These are phyloP conservation scores for Wickerhamiella nectarea DNA, from an alignment of 805 yeast genomes.

Conservation along the genomic window DNA sequence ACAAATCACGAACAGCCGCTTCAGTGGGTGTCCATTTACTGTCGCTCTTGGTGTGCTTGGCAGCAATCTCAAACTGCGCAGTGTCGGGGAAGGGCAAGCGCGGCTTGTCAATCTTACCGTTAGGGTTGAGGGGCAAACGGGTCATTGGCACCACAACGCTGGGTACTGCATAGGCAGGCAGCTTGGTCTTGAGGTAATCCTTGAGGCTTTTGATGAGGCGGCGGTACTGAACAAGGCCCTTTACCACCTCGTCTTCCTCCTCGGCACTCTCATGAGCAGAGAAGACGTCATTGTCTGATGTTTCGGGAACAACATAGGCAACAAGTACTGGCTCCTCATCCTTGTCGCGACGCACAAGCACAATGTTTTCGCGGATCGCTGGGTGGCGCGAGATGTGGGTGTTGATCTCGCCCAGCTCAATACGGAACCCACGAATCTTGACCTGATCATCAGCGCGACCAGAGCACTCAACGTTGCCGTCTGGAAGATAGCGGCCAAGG, in stretches of 20 bases:
- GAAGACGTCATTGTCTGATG: slow-evolving; percentile 31
- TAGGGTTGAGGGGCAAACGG: slow-evolving; percentile 86
- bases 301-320: slow-evolving; percentile 80
- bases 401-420: slow-evolving; percentile 95
- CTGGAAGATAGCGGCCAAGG: slow-evolving; percentile 89
- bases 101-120: slow-evolving; percentile 97
- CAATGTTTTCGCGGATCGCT: slow-evolving; percentile 79
- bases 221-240: slow-evolving; percentile 64
- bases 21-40: slow-evolving; percentile 50
- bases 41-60: slow-evolving; percentile 32
- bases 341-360: slow-evolving; percentile 81
- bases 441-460: slow-evolving; percentile 99
- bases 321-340: slow-evolving; percentile 86
- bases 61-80: slow-evolving; percentile 68
- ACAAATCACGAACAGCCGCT: slow-evolving; percentile 56
- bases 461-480: slow-evolving; percentile 94
- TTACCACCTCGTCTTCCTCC: slow-evolving; percentile 46
- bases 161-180: slow-evolving; percentile 91
- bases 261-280: slow-evolving; percentile 31
- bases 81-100: slow-evolving; percentile 89
- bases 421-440: slow-evolving; percentile 95
- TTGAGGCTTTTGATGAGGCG: slow-evolving; percentile 69
- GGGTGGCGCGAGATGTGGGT: slow-evolving; percentile 93
- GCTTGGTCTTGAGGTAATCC: slow-evolving; percentile 68
- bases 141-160: slow-evolving; percentile 77